Conservation (phyloP, 2,329 filamentous ascomycete species). For the Tolypocladium cylindrosporum region DNA sequence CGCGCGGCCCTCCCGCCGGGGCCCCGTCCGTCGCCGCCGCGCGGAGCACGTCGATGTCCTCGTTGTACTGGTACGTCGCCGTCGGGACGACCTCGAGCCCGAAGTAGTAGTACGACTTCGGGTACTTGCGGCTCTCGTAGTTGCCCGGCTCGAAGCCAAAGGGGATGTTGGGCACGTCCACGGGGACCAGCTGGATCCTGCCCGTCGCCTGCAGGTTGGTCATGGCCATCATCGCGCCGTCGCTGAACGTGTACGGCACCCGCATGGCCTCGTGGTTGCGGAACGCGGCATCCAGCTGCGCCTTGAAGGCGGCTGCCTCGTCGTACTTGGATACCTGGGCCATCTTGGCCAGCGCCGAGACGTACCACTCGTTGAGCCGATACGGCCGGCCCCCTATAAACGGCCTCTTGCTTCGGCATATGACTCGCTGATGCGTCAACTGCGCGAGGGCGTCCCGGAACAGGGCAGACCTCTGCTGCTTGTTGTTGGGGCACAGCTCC, state of each 20-base stretch:
- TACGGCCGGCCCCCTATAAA: constrained; percentile 51
- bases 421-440: constrained; percentile 41
- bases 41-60: constrained; percentile 33
- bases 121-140: constrained; percentile 60
- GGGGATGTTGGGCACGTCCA: constrained; percentile 50
- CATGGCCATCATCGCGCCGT: constrained; percentile 57
- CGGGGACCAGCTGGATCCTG: constrained; percentile 41
- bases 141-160: constrained; percentile 63
- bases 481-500: constrained; percentile 32
- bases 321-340: constrained; percentile 44
- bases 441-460: constrained; percentile 38
- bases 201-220: constrained; percentile 54
- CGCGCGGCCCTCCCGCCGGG: constrained; percentile 28
- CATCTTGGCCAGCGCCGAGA: constrained; percentile 44
- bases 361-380: constrained; percentile 50
- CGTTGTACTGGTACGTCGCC: constrained; percentile 50
- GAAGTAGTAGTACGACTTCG: constrained; percentile 57
- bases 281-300: constrained; percentile 47
- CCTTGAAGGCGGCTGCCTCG: constrained; percentile 51
- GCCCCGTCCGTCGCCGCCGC: constrained; percentile 26
- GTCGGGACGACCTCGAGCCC: constrained; percentile 51
- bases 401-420: constrained; percentile 49
- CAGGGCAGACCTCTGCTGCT: constrained; percentile 28
- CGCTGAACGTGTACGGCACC: constrained; percentile 47
- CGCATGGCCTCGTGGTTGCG: constrained; percentile 26